Conservation (phyloP, 2,329 filamentous ascomycete species). For the Fusarium torreyae region DNA sequence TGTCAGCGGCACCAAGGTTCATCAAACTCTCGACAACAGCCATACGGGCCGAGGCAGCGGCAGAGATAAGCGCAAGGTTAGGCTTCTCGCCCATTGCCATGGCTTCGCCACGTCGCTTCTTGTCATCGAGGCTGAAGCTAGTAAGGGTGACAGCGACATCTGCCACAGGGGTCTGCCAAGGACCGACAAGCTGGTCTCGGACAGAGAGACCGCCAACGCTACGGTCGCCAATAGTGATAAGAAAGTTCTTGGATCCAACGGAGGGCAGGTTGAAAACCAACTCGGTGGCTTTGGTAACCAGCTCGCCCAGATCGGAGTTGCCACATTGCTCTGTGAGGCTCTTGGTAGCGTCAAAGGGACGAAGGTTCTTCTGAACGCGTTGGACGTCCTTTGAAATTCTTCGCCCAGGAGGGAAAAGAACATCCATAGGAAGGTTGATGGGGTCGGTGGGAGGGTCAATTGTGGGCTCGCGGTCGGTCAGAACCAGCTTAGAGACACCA, state of each 20-base stretch:
- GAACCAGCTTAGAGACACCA: conserved; percentile 79
- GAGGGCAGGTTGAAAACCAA: conserved; percentile 87
- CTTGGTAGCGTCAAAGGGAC: conserved; percentile 77
- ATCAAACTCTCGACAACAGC: conserved; percentile 93
- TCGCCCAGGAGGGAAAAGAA: conserved; percentile 81
- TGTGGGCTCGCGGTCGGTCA: conserved; percentile 85
- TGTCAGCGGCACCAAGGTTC: conserved; percentile 87
- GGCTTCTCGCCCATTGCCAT: conserved; percentile 98
- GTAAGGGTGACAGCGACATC: conserved; percentile 95
- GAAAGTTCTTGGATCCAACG: conserved; percentile 96
- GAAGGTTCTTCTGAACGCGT: conserved; percentile 66
- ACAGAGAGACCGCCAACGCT: conserved; percentile 91
- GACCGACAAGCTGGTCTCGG: conserved; percentile 95
- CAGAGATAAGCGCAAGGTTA: conserved; percentile 88
- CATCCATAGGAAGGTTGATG: conserved; percentile 91
- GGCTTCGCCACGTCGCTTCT: conserved; percentile 87
- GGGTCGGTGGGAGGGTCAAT: conserved; percentile 75
- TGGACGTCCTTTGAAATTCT: conserved; percentile 49
- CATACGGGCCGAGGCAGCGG: conserved; percentile 94
- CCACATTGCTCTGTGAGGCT: conserved; percentile 77
- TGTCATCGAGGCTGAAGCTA: conserved; percentile 76
- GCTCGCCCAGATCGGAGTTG: conserved; percentile 58
- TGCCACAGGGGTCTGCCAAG: conserved; percentile 94
- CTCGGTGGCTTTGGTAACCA: conserved; percentile 74
- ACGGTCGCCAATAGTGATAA: conserved; percentile 96